Evolutionary conservation across 345 rosid genomes (phyloP).

Genomic region (Dovyalis caffra): DNA sequence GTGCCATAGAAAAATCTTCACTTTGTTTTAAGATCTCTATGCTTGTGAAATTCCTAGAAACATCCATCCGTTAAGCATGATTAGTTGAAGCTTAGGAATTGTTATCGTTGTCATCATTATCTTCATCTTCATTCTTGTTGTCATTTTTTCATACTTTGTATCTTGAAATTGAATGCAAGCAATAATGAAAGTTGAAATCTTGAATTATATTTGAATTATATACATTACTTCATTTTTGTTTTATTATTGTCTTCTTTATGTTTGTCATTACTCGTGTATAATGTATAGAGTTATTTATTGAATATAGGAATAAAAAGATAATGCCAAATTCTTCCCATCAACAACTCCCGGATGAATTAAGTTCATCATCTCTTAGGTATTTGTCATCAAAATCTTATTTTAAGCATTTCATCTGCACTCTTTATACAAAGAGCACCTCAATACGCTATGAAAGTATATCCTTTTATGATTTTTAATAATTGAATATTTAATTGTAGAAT

Average conservation of each 20-base stretch:
- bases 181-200: not conserved
- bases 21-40: not conserved
- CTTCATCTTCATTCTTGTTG: not conserved
- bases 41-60: not conserved
- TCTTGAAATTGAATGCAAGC: not conserved
- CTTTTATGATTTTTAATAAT: constrained; percentile 23
- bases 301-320: not conserved
- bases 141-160: not conserved
- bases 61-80: not conserved
- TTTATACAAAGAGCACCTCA: constrained; percentile 1
- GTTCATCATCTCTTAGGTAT: constrained; percentile 75
- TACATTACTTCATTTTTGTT: not conserved
- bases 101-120: not conserved
- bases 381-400: constrained; percentile 8
- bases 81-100: not conserved
- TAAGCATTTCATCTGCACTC: constrained; percentile 10
- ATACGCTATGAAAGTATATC: not conserved
- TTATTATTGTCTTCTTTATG: not conserved
- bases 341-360: constrained; percentile 59
- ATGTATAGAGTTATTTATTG: not conserved
- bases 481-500: constrained; percentile 47
- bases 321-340: constrained; percentile 34
- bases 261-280: not conserved
- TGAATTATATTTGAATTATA: no score
- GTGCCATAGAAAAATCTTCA: not conserved